phyloP scores from a whole-genome alignment of 306 rosid species.

The Crotalaria pallida region DNA sequence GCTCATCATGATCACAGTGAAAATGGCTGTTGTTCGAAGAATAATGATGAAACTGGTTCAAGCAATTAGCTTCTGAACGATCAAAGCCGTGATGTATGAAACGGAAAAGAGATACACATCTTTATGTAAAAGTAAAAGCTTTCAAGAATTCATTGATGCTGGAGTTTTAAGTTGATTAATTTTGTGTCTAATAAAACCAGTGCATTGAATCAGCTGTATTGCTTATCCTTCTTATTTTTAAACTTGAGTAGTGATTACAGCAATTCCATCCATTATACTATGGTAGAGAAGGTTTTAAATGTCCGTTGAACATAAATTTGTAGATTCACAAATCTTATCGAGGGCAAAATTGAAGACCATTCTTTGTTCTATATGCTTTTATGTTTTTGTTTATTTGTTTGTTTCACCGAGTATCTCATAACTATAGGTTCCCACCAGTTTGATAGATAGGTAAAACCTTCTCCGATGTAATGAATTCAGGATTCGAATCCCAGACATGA shows the following conservation, averaged over 20 bases:
- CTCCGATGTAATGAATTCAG: too few species aligned
- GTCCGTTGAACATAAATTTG: neutral
- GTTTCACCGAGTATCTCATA: too few species aligned
- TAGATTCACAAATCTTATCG: neutral
- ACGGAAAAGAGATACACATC: neutral
- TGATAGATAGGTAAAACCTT: too few species aligned
- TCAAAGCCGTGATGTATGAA: neutral
- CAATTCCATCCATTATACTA: neutral
- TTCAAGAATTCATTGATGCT: neutral
- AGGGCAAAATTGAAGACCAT: neutral
- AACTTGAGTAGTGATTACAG: neutral
- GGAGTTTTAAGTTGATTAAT: neutral
- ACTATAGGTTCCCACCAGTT: too few species aligned
- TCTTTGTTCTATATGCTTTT: neutral
- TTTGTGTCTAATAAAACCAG: neutral
- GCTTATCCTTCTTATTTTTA: neutral
- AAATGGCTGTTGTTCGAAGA: constrained; percentile 30
- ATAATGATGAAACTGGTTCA: constrained; percentile 23
- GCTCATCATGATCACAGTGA: constrained; percentile 5
- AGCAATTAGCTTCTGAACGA: neutral
- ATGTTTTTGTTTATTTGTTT: too few species aligned
- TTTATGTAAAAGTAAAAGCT: neutral
- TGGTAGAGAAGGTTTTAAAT: neutral
- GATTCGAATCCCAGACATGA: too few species aligned
- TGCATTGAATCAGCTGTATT: neutral